Evolutionary conservation across 176 grass and related monocot genomes (phyloP), one percentile per base, ranked within the genome.

Genomic region (Hsuehochloa calcarea): DNA sequence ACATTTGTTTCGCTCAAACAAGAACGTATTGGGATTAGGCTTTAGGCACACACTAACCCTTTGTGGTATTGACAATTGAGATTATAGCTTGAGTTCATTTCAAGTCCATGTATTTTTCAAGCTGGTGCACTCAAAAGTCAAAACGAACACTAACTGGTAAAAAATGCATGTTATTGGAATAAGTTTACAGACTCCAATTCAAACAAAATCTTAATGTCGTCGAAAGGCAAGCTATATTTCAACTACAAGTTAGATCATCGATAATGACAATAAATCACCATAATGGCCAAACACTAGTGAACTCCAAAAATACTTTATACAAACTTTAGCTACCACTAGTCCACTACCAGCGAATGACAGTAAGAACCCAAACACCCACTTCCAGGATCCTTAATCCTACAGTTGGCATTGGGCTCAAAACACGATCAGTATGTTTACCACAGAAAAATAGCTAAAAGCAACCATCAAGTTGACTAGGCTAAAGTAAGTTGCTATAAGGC

Each of bases 131-230:
- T 82, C 58, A 61, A 34, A 34, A 34, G 31, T 34, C 31, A 34
- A 82, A 85, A 83, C 49, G 70, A 67, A 58, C 49, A 74, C 29
- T 56, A 84, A 77, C 41, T 22, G 11, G 52, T 72, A 31, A 82
- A 45, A 85, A 47, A 40, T 70, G 51, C 51, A 68, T 31, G 22
- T 70, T 37, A 88, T 4, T 60, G 37, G 55, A 65, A 73, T 55
- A 63, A 60, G 50, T 59, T 51, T 70, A 73, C 34, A 73, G 25
- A 65, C 15, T 26, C 34, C 11, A 71, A 63, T 45, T 71, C 14
- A 27, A 71, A 65, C 17, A 80, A 72, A 27, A 86, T 5, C 15
- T 22, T 10, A 40, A 52, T 41, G 11, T 39, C 77, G 65, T 23
- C 16, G 0, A 80, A 41, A 14, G 15, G 4, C 4, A 80, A 47